Evolutionary conservation across 2,329 filamentous ascomycete genomes (phyloP).

Genomic region (Aspergillus spinulosporus): DNA sequence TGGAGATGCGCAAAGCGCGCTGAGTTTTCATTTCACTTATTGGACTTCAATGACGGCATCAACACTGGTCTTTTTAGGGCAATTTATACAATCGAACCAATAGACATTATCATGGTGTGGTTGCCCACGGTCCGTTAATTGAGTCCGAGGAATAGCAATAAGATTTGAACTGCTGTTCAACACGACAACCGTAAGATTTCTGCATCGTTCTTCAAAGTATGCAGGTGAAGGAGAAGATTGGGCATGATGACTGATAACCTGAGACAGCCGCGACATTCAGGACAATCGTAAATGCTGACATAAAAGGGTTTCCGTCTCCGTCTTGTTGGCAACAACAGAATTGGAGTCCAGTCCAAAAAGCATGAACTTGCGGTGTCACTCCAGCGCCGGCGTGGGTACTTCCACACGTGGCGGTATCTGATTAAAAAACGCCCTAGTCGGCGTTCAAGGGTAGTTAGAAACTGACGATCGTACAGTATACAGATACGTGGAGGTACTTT

Average conservation of each 20-base stretch:
- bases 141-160: too few relatives aligned
- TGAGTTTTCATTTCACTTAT: background rate
- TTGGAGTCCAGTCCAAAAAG: conserved; percentile 4
- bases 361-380: conserved; percentile 1
- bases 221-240: background rate
- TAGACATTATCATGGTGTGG: background rate
- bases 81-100: background rate
- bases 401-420: conserved; percentile 15
- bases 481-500: background rate
- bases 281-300: conserved; percentile 10
- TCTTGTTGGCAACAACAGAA: conserved; percentile 8
- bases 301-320: background rate
- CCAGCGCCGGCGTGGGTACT: background rate
- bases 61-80: background rate
- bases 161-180: background rate
- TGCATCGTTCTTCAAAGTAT: background rate
- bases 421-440: conserved; percentile 1
- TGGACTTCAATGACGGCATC: background rate
- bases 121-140: background rate
- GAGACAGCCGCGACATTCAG: background rate
- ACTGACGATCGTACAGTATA: background rate
- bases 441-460: background rate
- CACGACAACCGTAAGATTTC: conserved; percentile 3
- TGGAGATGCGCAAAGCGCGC: conserved; percentile 4
- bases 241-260: background rate